These are phyloP conservation scores for Apiotrichum sp. DNA, from an alignment of 1,284 basidiomycete species.

Conservation along the genomic window DNA sequence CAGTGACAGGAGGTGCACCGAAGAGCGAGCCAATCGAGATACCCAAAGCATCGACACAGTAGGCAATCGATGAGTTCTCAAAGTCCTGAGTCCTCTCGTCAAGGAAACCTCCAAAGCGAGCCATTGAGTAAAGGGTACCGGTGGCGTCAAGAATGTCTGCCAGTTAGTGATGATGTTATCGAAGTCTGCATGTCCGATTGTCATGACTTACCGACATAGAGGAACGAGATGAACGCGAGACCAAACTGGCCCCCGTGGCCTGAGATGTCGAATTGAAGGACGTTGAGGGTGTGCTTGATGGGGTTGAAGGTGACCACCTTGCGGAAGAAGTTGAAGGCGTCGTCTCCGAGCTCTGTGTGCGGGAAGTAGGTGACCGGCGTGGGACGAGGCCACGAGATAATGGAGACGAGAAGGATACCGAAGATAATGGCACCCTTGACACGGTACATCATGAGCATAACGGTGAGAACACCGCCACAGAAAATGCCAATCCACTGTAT, in stretches of 20 bases:
- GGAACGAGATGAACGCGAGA: conserved; percentile 53
- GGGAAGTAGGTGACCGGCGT: conserved; percentile 79
- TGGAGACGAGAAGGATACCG: conserved; percentile 69
- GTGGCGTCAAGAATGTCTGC: conserved; percentile 56
- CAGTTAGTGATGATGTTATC: no score
- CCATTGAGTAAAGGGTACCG: conserved; percentile 84
- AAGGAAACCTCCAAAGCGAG: conserved; percentile 81
- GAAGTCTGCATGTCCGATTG: no score
- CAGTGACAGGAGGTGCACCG: conserved; percentile 80
- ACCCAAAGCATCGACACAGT: conserved; percentile 55
- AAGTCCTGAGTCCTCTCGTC: conserved; percentile 81
- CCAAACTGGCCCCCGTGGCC: conserved; percentile 12
- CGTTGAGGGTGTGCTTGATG: conserved; percentile 15
- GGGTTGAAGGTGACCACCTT: conserved; percentile 56
- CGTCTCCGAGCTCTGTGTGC: conserved; percentile 61
- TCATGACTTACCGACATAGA: conserved; percentile 63
- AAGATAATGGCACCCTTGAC: conserved; percentile 57
- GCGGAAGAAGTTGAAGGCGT: conserved; percentile 78
- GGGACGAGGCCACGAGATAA: conserved; percentile 79
- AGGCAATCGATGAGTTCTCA: conserved; percentile 76
- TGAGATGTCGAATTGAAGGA: conserved; percentile 13
- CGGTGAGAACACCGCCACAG: conserved; percentile 73
- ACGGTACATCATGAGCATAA: conserved; percentile 75
- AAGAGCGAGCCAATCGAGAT: conserved; percentile 51
- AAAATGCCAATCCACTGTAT: conserved; percentile 85